Evolutionary conservation across 2,329 filamentous ascomycete genomes (phyloP), one percentile per base, ranked within the genome.

Genomic region (Hypoxylon rubiginosum): DNA sequence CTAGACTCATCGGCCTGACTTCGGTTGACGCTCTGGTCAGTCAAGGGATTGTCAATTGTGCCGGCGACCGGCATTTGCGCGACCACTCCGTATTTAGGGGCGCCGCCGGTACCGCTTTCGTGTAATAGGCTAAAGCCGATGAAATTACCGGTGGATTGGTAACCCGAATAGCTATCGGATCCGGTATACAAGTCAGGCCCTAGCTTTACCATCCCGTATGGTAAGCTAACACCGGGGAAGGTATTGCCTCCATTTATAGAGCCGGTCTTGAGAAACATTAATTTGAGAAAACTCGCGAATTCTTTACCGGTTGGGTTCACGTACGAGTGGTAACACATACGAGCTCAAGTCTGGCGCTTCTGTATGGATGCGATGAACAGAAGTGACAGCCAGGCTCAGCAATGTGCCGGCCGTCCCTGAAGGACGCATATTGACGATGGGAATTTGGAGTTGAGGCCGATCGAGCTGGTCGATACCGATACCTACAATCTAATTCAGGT

Each of bases 1-100:
- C 84, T 82, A 1, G 85, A 84, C 58, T 81, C 68, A 66, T 90
- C 83, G 24, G 83, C 69, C 70, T 75, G 70, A 66, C 82, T 82
- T 77, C 90, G 84, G 0, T 82, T 83, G 24, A 88, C 81, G n/a
- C 84, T 86, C 34, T 86, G 80, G 66, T 86, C 83, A 4, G 78
- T 81, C 24, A 91, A 77, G 1, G 88, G 88, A 62, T 91, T 84
- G 7, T 69, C 71, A 45, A 88, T 76, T 15, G 73, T 74, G 0
- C 86, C 86, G 0, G 84, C 71, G 0, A 87, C 76, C 0, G 86
- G 88, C 76, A 90, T 81, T 75, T 90, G 88, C 1, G 86, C 81
- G 32, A 90, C 85, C 1, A 90, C 87, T 4, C 90, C 90, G 65
- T 92, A 92, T 75, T 91, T 92, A 0, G 90, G 88, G 1, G 88